A percentile compares a stretch with the other conserved stretches of the same genome.
phyloP scores from a whole-genome alignment of 1,284 basidiomycete genomes.

The Laetiporus sulphureus region DNA sequence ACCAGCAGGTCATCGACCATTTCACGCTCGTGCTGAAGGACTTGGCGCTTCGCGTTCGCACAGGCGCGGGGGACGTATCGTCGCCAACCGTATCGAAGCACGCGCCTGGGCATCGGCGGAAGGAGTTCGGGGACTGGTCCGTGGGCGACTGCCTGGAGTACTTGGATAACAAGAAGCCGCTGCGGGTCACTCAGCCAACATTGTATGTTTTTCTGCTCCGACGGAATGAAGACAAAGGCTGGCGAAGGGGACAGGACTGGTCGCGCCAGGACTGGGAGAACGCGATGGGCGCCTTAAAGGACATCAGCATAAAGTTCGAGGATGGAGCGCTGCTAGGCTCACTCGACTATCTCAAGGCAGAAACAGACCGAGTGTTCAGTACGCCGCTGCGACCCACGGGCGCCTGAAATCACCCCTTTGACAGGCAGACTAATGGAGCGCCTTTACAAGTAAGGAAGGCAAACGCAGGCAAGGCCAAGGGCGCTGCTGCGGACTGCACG shows the following conservation, averaged over 20 bases:
- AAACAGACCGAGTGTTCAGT: slow-evolving; percentile 43
- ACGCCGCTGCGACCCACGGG: slow-evolving; percentile 42
- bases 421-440: too few relatives aligned
- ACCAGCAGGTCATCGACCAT: slow-evolving; percentile 61
- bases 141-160: slow-evolving; percentile 50
- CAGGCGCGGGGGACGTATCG: slow-evolving; percentile 28
- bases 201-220: slow-evolving; percentile 47
- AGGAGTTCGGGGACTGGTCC: slow-evolving; percentile 43
- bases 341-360: slow-evolving; percentile 38
- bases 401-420: too few relatives aligned
- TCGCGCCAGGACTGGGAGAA: slow-evolving; percentile 56
- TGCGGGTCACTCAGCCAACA: slow-evolving; percentile 27
- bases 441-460: too few relatives aligned
- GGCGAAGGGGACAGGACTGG: slow-evolving; percentile 65
- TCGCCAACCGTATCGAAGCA: slow-evolving; percentile 39
- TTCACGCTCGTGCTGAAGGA: slow-evolving; percentile 55
- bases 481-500: too few relatives aligned
- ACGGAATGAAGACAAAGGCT: slow-evolving; percentile 39
- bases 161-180: slow-evolving; percentile 31
- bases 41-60: slow-evolving; percentile 46
- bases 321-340: slow-evolving; percentile 46
- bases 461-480: too few relatives aligned
- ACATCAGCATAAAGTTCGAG: slow-evolving; percentile 44
- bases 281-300: slow-evolving; percentile 38
- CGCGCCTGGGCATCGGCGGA: slow-evolving; percentile 43